Percentiles rank a stretch among this genome's conserved stretches.
Evolutionary conservation across 1,284 basidiomycete species (phyloP).

Genomic region (Phylloboletellus chloephorus): DNA sequence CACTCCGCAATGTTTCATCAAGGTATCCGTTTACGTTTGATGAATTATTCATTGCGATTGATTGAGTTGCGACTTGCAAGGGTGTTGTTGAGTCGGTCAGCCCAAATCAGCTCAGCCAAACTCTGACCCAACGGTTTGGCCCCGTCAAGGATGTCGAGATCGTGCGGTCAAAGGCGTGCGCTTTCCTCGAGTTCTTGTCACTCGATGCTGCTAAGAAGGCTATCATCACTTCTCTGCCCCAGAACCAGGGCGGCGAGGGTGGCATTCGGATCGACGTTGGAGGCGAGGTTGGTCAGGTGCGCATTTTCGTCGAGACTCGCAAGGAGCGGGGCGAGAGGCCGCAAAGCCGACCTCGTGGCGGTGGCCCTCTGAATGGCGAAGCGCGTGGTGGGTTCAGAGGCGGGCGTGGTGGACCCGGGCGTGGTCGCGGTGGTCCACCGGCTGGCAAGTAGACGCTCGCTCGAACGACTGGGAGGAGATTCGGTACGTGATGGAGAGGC

Average conservation of each 20-base stretch:
- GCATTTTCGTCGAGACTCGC: slow-evolving; percentile 80
- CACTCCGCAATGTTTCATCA: slow-evolving; percentile 82
- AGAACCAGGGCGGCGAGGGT: slow-evolving; percentile 75
- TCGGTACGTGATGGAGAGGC: slow-evolving; percentile 4
- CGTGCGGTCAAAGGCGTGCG: slow-evolving; percentile 84
- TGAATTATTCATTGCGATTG: slow-evolving; percentile 5
- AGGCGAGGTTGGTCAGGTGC: slow-evolving; percentile 44
- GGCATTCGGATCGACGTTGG: slow-evolving; percentile 74
- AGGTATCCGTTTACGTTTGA: slow-evolving; percentile 45
- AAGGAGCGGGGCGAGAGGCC: slow-evolving; percentile 83
- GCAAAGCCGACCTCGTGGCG: slow-evolving; percentile 43
- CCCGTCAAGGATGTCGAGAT: slow-evolving; percentile 86
- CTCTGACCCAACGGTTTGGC: slow-evolving; percentile 73
- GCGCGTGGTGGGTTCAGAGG: slow-evolving; percentile 35
- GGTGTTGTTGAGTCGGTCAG: slow-evolving; percentile 74
- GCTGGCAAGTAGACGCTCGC: slow-evolving; percentile 17
- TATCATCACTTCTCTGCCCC: slow-evolving; percentile 67
- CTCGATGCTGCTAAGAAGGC: slow-evolving; percentile 83
- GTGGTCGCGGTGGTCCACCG: slow-evolving; percentile 32
- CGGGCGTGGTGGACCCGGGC: slow-evolving; percentile 34
- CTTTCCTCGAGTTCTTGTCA: slow-evolving; percentile 85
- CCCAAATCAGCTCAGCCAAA: slow-evolving; percentile 51
- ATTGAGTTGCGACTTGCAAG: slow-evolving; percentile 30
- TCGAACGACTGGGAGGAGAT: slow-evolving; percentile 4
- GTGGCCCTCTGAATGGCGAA: slow-evolving; percentile 40